A percentile compares a stretch with the other conserved stretches of the same genome.
Conservation (phyloP, 441 rosid species). For the Syzygium malaccense region DNA sequence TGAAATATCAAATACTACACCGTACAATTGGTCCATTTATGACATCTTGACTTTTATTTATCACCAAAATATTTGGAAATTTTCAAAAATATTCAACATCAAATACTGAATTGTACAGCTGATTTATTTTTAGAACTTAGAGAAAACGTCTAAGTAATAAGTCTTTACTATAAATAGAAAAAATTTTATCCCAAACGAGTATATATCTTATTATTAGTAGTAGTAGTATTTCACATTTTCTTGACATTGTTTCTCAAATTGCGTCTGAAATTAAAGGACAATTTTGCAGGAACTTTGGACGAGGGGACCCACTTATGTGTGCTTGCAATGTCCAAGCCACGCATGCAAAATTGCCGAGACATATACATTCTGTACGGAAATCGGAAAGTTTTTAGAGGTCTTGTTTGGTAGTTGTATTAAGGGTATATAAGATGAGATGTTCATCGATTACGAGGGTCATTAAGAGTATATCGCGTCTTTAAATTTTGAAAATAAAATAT, state of each 20-base stretch:
- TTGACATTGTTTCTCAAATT: not conserved
- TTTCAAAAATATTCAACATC: too few species aligned
- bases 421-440: not conserved
- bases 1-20: not conserved
- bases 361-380: not conserved
- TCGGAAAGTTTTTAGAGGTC: not conserved
- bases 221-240: not conserved
- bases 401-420: not conserved
- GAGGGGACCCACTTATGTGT: not conserved
- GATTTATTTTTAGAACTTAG: not conserved
- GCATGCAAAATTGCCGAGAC: not conserved
- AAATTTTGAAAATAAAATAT: not conserved
- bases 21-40: not conserved
- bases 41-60: not conserved
- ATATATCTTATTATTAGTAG: too few species aligned
- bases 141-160: not conserved
- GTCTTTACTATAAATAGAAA: not conserved
- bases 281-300: not conserved
- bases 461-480: not conserved
- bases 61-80: too few species aligned
- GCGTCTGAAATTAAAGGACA: not conserved
- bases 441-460: not conserved
- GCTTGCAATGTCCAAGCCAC: not conserved
- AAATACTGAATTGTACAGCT: not conserved
- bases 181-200: rapidly evolving